These are phyloP conservation scores for Solanum hybrid DNA, from an alignment of 305 asterid genomes.

Conservation along the genomic window DNA sequence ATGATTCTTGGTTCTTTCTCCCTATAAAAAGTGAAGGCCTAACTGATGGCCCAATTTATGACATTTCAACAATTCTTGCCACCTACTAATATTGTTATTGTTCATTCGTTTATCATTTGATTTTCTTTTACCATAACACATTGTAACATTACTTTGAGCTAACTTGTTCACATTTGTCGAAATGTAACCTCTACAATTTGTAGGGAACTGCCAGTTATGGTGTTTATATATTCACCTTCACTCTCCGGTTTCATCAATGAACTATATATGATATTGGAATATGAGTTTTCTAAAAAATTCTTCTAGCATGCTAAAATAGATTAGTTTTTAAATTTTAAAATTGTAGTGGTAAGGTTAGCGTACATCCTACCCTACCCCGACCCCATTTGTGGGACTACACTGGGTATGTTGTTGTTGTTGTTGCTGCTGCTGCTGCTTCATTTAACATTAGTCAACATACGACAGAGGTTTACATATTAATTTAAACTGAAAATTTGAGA, in stretches of 20 bases:
- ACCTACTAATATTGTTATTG: neutral
- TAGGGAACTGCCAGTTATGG: neutral
- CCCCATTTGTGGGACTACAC: too few relatives aligned
- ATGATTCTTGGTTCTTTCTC: neutral
- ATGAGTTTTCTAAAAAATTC: neutral
- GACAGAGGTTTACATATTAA: too few relatives aligned
- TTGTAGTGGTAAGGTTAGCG: too few relatives aligned
- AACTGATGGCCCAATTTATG: neutral
- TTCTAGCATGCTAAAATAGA: neutral
- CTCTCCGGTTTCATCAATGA: neutral
- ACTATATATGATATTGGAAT: neutral
- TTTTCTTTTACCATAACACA: neutral
- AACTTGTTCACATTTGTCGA: neutral
- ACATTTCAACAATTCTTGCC: neutral
- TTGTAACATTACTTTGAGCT: neutral
- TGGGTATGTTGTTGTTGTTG: too few relatives aligned
- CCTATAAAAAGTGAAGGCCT: neutral
- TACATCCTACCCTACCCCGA: too few relatives aligned
- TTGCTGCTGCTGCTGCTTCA: too few relatives aligned
- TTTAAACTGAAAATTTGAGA: too few relatives aligned
- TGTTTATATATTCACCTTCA: neutral
- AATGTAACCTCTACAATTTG: neutral
- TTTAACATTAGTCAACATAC: too few relatives aligned
- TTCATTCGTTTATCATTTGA: neutral
- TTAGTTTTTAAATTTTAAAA: neutral